Percentiles rank a stretch among this genome's conserved stretches.
These are phyloP conservation scores for Aspergillus melleus DNA, from an alignment of 2,329 filamentous ascomycete species.

Conservation along the genomic window DNA sequence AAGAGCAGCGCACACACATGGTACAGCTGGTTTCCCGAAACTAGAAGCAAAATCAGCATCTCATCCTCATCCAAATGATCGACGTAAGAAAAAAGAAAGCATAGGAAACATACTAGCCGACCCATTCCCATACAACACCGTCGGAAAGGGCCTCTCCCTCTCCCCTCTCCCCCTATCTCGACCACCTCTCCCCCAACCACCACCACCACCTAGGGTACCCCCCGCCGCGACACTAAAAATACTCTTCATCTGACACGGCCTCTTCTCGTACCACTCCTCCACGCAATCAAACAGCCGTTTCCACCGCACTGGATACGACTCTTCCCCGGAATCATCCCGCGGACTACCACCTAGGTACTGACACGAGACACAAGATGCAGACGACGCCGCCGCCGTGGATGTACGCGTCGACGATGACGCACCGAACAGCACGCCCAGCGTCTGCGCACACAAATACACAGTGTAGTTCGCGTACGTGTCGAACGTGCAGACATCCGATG, in stretches of 20 bases:
- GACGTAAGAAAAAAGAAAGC: too few species aligned
- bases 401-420: background rate
- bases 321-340: conserved; percentile 13
- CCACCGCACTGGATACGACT: conserved; percentile 35
- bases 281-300: conserved; percentile 41
- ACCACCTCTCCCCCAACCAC: background rate
- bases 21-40: conserved; percentile 39
- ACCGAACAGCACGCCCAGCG: conserved; percentile 41
- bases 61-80: too few species aligned
- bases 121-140: conserved; percentile 28
- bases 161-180: conserved; percentile 1
- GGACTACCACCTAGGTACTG: conserved; percentile 18
- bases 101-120: conserved; percentile 22
- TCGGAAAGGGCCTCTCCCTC: conserved; percentile 25
- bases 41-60: conserved; percentile 4
- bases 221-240: conserved; percentile 23
- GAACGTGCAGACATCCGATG: conserved; percentile 32
- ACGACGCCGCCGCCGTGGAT: background rate
- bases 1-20: conserved; percentile 31
- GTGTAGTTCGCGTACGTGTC: conserved; percentile 54
- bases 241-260: conserved; percentile 30
- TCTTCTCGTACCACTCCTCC: conserved; percentile 43
- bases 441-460: conserved; percentile 51
- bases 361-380: conserved; percentile 17
- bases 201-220: background rate